phyloP scores from a whole-genome alignment of 208 protist genomes.

The Jaenimonas drosophilae region DNA sequence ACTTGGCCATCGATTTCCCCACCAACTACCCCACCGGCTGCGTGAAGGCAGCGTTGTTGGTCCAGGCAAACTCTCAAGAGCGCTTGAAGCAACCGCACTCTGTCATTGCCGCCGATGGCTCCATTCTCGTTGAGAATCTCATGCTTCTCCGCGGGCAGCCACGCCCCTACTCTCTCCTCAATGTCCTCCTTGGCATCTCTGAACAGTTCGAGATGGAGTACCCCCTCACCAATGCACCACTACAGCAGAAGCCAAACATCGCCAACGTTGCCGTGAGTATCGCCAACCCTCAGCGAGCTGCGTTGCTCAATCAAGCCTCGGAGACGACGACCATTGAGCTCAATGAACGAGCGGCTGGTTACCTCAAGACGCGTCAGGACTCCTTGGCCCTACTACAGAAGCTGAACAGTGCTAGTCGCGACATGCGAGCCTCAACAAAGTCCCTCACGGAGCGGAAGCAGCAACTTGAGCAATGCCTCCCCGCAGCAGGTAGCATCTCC shows the following conservation, averaged over 20 bases:
- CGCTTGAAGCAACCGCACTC: constrained; percentile 27
- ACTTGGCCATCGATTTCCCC: constrained; percentile 4
- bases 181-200: constrained; percentile 52
- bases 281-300: constrained; percentile 8
- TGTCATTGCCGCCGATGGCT: constrained; percentile 32
- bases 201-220: constrained; percentile 70
- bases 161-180: constrained; percentile 46
- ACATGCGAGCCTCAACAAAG: constrained; percentile 37
- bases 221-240: constrained; percentile 19
- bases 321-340: constrained; percentile 63
- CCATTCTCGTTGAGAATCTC: constrained; percentile 36
- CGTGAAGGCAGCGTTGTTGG: constrained; percentile 15
- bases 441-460: constrained; percentile 24
- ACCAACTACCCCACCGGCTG: constrained; percentile 12
- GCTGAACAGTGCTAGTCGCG: constrained; percentile 32
- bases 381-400: constrained; percentile 25
- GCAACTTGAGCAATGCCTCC: constrained; percentile 46
- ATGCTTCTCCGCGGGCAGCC: constrained; percentile 32
- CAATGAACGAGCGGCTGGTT: constrained; percentile 49
- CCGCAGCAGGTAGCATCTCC: constrained; percentile 29
- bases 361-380: constrained; percentile 48
- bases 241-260: not conserved
- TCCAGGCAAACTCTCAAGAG: constrained; percentile 4
- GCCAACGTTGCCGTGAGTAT: not conserved
- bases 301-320: constrained; percentile 39